Base-by-base conservation (phyloP, 768 basidiomycete species). In the Tylopilus subfusipes region DNA sequence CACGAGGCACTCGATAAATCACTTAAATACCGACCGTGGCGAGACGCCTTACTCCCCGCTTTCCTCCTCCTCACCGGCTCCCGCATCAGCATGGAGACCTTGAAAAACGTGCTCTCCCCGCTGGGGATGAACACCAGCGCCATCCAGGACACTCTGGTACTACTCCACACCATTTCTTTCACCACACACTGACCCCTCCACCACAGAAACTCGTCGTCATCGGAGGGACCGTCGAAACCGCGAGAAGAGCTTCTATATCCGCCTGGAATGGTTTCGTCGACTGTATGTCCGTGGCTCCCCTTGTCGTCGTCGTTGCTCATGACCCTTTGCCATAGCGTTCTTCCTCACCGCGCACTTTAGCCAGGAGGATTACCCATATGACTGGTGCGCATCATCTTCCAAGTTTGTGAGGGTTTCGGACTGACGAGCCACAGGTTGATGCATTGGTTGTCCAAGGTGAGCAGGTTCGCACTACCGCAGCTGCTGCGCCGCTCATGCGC, bases 201-300 rank as follows among this genome's bases (percentile, higher is more conserved):
- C 39, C 27, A 3, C 60, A 91, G 90, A 92, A 90, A 88, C 79
- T 91, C 24, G 90, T 93, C 31, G 90, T 93, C 63, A 88, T 93
- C 65, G 90, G 91, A 22, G 91, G 91, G 2, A 92, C 91, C 0
- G 86, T 93, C 21, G 90, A 93, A 68, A 92, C 90, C 16, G 90
- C 90, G 33, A 79, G 90, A 58, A 78, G 90, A 42, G 86, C 82
- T 18, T 91, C 89, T 12, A 76, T 88, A 27, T 90, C 89, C 5
- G 91, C 89, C 13, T 93, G 91, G 90, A 90, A 88, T 69, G 88
- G 89, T 34, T 93, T 93, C 65, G 80, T 93, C 5, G 91, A 93
- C 68, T 93, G 90, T 93, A 55, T 38, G 58, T 25, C 39, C 27
- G 0, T 14, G 14, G 25, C 25, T 50, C 33, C 43, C 56, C 30